Percentiles rank a stretch among this genome's conserved stretches.
These are phyloP conservation scores for Rhodotorula kratochvilovae DNA, from an alignment of 768 basidiomycete genomes.

Conservation along the genomic window DNA sequence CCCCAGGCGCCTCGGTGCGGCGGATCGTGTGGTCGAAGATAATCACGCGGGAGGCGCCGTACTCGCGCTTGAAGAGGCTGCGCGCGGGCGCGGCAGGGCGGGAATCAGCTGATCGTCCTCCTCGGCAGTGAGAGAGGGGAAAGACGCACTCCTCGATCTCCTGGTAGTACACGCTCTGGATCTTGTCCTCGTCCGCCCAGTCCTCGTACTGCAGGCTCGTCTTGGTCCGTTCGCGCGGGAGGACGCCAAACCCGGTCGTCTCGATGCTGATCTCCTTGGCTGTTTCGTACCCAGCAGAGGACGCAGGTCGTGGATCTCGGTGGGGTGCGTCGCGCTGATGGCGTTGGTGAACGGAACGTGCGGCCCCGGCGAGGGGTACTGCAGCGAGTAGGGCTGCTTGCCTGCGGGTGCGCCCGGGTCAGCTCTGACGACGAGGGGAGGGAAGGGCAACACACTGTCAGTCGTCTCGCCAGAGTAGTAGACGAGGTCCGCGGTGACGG, in stretches of 20 bases:
- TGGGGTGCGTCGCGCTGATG: neutral
- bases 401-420: constrained; percentile 3
- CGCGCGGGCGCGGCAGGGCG: neutral
- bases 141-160: constrained; percentile 54
- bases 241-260: constrained; percentile 53
- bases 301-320: constrained; percentile 35
- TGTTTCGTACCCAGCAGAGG: constrained; percentile 26
- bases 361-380: constrained; percentile 10
- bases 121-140: neutral
- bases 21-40: constrained; percentile 62
- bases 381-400: constrained; percentile 19
- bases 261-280: constrained; percentile 46
- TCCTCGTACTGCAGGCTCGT: constrained; percentile 46
- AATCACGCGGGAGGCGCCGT: constrained; percentile 61
- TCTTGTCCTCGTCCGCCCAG: constrained; percentile 57
- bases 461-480: neutral
- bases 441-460: too few relatives aligned
- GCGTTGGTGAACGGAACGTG: constrained; percentile 17
- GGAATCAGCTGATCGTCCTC: neutral
- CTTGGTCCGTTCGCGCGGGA: constrained; percentile 43
- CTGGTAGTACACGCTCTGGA: constrained; percentile 59
- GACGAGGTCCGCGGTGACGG: neutral
- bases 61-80: constrained; percentile 56
- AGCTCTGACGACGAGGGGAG: too few relatives aligned
- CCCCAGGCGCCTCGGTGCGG: constrained; percentile 5